Percentiles rank a stretch among this genome's conserved stretches.
Evolutionary conservation across 2,329 filamentous ascomycete species (phyloP).

Genomic region (Aurifilum marmelostoma): DNA sequence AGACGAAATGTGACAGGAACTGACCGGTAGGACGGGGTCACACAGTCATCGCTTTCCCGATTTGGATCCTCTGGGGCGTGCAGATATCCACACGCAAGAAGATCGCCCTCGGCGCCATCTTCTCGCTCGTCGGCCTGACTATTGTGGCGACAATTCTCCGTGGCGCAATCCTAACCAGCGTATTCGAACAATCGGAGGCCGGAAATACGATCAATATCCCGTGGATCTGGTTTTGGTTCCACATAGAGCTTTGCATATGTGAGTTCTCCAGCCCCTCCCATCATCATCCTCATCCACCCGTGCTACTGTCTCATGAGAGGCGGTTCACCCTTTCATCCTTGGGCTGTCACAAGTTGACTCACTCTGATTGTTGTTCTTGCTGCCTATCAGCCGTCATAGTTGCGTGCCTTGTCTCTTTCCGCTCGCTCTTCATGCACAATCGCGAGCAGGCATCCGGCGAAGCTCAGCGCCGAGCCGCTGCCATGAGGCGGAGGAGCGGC

Average conservation of each 20-base stretch:
- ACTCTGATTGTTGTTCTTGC: not conserved
- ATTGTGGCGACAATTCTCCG: slow-evolving; percentile 27
- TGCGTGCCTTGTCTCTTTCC: slow-evolving; percentile 29
- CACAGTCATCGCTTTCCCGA: slow-evolving; percentile 26
- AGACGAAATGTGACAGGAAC: not conserved
- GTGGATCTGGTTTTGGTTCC: slow-evolving; percentile 30
- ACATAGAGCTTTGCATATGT: slow-evolving; percentile 28
- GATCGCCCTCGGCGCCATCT: slow-evolving; percentile 25
- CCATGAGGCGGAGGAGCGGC: slow-evolving; percentile 16
- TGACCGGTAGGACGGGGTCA: not conserved
- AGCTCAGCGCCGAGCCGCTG: slow-evolving; percentile 17
- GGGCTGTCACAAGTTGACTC: not conserved
- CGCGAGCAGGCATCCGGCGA: slow-evolving; percentile 18
- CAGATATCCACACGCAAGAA: slow-evolving; percentile 25
- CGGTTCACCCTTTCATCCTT: not conserved
- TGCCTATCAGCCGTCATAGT: slow-evolving; percentile 21
- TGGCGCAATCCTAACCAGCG: slow-evolving; percentile 24
- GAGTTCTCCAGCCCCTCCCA: not conserved
- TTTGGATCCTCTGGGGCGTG: slow-evolving; percentile 28
- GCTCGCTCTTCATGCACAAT: slow-evolving; percentile 27
- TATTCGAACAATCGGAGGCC: slow-evolving; percentile 18
- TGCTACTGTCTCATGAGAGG: not conserved
- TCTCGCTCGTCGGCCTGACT: slow-evolving; percentile 28
- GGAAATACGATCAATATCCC: slow-evolving; percentile 28
- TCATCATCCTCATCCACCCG: not conserved